These are phyloP conservation scores for Neonectria ditissima DNA, from an alignment of 2,329 filamentous ascomycete species.

Conservation along the genomic window DNA sequence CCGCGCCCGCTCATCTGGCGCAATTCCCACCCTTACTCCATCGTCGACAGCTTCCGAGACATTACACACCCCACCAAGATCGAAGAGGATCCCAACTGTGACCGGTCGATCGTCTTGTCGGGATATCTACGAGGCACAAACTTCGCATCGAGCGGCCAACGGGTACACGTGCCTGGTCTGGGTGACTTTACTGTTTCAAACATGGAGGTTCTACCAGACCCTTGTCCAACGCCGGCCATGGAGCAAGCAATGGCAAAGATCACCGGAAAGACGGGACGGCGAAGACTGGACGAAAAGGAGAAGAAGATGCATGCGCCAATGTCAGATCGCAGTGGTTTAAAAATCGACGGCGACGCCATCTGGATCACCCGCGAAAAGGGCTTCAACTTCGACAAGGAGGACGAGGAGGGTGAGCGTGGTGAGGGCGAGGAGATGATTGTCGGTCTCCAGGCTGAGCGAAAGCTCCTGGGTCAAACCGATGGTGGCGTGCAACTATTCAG, in stretches of 20 bases:
- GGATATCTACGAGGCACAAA: slow-evolving; percentile 96
- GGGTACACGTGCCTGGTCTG: slow-evolving; percentile 91
- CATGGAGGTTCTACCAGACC: slow-evolving; percentile 91
- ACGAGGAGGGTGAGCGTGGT: slow-evolving; percentile 80
- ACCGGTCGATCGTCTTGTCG: slow-evolving; percentile 90
- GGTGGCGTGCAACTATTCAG: slow-evolving; percentile 88
- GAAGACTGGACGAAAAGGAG: slow-evolving; percentile 93
- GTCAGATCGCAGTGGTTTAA: slow-evolving; percentile 95
- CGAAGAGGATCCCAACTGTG: slow-evolving; percentile 88
- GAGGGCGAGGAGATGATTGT: slow-evolving; percentile 96
- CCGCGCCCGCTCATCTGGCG: slow-evolving; percentile 96
- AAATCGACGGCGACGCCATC: slow-evolving; percentile 97
- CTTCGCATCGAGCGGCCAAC: slow-evolving; percentile 85
- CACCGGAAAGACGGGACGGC: slow-evolving; percentile 82
- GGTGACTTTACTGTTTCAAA: slow-evolving; percentile 87
- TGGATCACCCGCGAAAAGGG: slow-evolving; percentile 82
- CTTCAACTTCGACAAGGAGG: slow-evolving; percentile 79
- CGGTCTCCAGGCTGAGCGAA: slow-evolving; percentile 84
- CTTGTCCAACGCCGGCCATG: slow-evolving; percentile 93
- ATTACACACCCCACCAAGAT: slow-evolving; percentile 93
- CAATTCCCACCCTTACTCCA: slow-evolving; percentile 93
- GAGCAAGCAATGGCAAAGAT: slow-evolving; percentile 88
- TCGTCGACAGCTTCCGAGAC: slow-evolving; percentile 95
- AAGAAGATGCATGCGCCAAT: slow-evolving; percentile 97
- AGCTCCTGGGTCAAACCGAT: slow-evolving; percentile 83